phyloP scores from a whole-genome alignment of 495 filamentous ascomycete genomes.

The Aspergillus leporis region DNA sequence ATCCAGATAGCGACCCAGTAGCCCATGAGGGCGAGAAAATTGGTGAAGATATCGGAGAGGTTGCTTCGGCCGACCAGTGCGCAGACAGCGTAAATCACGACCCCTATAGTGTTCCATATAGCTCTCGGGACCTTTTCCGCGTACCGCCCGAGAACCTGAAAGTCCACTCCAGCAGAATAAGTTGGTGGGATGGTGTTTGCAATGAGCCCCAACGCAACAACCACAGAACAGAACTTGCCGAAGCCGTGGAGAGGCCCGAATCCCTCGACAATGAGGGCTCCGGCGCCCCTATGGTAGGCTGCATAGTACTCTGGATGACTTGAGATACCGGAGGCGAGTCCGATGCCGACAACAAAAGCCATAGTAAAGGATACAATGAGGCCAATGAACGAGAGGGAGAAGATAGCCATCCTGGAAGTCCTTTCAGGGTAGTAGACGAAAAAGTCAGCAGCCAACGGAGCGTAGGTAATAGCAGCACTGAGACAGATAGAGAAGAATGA shows the following conservation, averaged over 20 bases:
- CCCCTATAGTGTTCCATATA: constrained; percentile 61
- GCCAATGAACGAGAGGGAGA: constrained; percentile 45
- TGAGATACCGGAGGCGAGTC: constrained; percentile 63
- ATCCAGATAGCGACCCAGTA: constrained; percentile 73
- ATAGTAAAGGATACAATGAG: constrained; percentile 58
- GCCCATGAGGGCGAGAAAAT: constrained; percentile 73
- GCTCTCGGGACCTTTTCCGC: constrained; percentile 58
- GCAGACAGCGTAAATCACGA: constrained; percentile 63
- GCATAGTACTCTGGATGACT: constrained; percentile 51
- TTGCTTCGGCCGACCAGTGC: constrained; percentile 62
- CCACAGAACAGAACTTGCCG: constrained; percentile 70
- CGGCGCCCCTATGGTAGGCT: constrained; percentile 52
- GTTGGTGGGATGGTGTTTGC: constrained; percentile 70
- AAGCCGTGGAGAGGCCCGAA: constrained; percentile 63
- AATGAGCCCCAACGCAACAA: constrained; percentile 71
- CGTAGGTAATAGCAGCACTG: constrained; percentile 63
- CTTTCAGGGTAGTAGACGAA: constrained; percentile 65
- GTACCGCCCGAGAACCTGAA: constrained; percentile 62
- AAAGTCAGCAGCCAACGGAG: constrained; percentile 60
- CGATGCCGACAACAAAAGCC: constrained; percentile 65
- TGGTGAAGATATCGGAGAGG: constrained; percentile 65
- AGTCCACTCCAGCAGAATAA: constrained; percentile 70
- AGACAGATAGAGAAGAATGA: constrained; percentile 70
- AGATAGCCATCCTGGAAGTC: constrained; percentile 41
- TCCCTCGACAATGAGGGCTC: constrained; percentile 64